A percentile compares a stretch with the other conserved stretches of the same genome.
Conservation (phyloP, 768 basidiomycete genomes). For the Collybiopsis confluens region DNA sequence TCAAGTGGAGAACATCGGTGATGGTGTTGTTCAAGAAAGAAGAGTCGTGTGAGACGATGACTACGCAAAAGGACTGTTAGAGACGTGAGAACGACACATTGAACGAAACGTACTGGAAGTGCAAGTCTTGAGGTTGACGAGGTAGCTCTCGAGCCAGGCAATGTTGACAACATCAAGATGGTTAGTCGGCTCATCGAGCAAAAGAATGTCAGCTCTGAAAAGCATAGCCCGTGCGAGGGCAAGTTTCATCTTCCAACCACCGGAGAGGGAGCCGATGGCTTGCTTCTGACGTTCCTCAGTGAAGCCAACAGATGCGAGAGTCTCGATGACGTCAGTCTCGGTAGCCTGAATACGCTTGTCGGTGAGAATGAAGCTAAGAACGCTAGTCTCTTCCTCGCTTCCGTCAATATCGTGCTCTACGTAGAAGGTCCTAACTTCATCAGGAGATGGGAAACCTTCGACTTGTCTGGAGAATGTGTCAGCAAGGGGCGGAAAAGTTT, state of each 20-base stretch:
- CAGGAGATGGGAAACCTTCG: constrained; percentile 96
- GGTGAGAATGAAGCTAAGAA: constrained; percentile 80
- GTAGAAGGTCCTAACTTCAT: constrained; percentile 97
- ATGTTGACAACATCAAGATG: constrained; percentile 97
- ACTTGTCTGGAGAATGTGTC: constrained; percentile 60
- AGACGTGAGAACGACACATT: not conserved
- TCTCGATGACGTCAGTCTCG: constrained; percentile 70
- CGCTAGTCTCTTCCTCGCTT: constrained; percentile 86
- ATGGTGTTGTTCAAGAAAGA: constrained; percentile 97
- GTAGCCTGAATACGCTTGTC: constrained; percentile 78
- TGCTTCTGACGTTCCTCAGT: constrained; percentile 79
- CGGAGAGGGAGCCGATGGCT: constrained; percentile 86
- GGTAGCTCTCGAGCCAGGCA: constrained; percentile 95
- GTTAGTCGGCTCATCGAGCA: constrained; percentile 96
- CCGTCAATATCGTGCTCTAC: constrained; percentile 99
- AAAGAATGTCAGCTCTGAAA: constrained; percentile 95
- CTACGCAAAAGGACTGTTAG: constrained; percentile 32
- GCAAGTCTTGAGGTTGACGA: constrained; percentile 81
- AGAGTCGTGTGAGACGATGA: constrained; percentile 98
- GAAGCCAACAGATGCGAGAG: constrained; percentile 91
- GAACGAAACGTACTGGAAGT: constrained; percentile 68
- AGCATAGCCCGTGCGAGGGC: constrained; percentile 96
- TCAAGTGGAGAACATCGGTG: constrained; percentile 95
- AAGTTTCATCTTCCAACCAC: constrained; percentile 99
- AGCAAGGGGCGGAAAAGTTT: constrained; percentile 19